These are phyloP conservation scores for Botrytis cinerea DNA, from an alignment of 2,329 filamentous ascomycete genomes.

Conservation along the genomic window DNA sequence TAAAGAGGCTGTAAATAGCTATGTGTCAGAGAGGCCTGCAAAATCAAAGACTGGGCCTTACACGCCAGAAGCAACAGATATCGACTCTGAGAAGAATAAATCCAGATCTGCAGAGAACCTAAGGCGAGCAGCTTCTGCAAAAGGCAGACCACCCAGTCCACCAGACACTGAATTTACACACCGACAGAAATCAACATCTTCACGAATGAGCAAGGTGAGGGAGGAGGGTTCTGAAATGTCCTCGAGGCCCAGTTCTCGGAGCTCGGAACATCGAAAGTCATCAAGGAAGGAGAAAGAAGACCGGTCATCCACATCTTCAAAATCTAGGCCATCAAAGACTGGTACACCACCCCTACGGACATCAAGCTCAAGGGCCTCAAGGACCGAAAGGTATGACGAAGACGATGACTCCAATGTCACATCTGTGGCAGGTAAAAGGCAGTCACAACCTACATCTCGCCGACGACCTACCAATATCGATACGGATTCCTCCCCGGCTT, in stretches of 20 bases:
- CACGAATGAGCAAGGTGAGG: constrained; percentile 43
- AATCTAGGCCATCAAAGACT: constrained; percentile 58
- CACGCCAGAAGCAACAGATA: constrained; percentile 73
- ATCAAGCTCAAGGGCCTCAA: constrained; percentile 34
- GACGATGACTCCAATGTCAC: constrained; percentile 44
- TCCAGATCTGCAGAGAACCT: constrained; percentile 52
- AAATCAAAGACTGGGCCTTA: constrained; percentile 44
- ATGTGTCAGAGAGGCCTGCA: constrained; percentile 27
- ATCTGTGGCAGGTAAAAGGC: constrained; percentile 44
- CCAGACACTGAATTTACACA: constrained; percentile 63
- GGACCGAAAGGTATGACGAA: constrained; percentile 41
- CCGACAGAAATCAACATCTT: constrained; percentile 42
- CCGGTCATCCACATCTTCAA: constrained; percentile 54
- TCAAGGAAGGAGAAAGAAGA: constrained; percentile 45
- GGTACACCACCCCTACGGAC: constrained; percentile 54
- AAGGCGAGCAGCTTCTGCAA: constrained; percentile 45
- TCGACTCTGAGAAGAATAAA: constrained; percentile 54
- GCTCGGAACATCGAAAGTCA: constrained; percentile 41
- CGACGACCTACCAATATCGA: constrained; percentile 34
- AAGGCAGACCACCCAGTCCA: constrained; percentile 60
- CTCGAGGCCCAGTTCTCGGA: constrained; percentile 48
- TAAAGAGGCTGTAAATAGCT: constrained; percentile 75
- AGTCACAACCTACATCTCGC: constrained; percentile 46
- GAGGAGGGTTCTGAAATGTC: constrained; percentile 43
- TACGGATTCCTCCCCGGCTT: constrained; percentile 49